phyloP scores from a whole-genome alignment of 495 filamentous ascomycete genomes.

The Trypethelium eluteriae region DNA sequence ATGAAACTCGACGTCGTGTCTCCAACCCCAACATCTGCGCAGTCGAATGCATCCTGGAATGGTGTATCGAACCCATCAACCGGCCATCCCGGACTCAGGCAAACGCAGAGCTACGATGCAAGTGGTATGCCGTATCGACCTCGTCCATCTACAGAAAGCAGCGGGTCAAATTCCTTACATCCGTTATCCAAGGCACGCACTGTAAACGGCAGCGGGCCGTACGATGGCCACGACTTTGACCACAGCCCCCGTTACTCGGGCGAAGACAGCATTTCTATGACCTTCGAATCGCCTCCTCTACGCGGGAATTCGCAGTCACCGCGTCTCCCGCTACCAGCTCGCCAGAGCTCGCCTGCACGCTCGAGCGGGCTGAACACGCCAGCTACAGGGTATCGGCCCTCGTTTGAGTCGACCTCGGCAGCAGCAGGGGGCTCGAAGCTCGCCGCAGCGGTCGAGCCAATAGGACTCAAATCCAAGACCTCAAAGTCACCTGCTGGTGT shows the following conservation, averaged over 20 bases:
- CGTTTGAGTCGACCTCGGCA: not conserved
- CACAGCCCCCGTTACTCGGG: not conserved
- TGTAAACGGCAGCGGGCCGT: not conserved
- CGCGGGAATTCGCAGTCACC: not conserved
- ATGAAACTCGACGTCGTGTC: conserved; percentile 67
- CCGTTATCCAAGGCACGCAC: conserved; percentile 8
- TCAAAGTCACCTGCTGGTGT: conserved; percentile 19
- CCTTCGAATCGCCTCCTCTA: conserved; percentile 4
- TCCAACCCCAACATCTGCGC: conserved; percentile 24
- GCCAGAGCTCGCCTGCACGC: not conserved
- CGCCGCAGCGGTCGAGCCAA: conserved; percentile 13
- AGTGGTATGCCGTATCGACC: conserved; percentile 11
- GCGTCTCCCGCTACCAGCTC: conserved; percentile 6
- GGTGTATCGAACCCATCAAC: conserved; percentile 24
- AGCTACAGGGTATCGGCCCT: not conserved
- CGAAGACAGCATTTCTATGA: conserved; percentile 7
- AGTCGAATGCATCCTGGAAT: conserved; percentile 23
- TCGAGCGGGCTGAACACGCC: not conserved
- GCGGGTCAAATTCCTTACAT: not conserved
- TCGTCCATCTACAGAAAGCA: not conserved
- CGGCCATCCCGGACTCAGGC: conserved; percentile 37
- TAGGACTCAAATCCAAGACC: conserved; percentile 11
- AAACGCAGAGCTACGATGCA: conserved; percentile 45
- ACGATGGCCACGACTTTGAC: conserved; percentile 7
- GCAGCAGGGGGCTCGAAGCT: conserved; percentile 2